phyloP scores from a whole-genome alignment of 495 filamentous ascomycete genomes.

The Antarctomyces pellizariae region DNA sequence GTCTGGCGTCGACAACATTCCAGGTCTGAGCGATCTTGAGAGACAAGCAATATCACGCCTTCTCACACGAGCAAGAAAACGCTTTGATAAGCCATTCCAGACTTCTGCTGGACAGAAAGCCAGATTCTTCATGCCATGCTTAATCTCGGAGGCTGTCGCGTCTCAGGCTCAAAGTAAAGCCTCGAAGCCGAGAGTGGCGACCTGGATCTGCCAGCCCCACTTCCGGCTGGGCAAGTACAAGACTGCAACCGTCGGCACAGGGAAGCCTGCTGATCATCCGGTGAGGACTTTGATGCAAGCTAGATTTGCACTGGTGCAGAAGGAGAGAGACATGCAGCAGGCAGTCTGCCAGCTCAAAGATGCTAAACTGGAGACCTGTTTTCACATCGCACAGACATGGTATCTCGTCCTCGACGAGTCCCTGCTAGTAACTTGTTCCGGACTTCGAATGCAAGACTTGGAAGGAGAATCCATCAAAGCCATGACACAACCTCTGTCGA shows the following conservation, averaged over 20 bases:
- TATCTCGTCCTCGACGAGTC: slow-evolving; percentile 16
- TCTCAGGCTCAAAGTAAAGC: slow-evolving; percentile 7
- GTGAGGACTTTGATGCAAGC: slow-evolving; percentile 17
- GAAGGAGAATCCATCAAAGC: no score
- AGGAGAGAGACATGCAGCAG: slow-evolving; percentile 18
- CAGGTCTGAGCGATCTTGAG: slow-evolving; percentile 9
- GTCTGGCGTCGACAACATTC: slow-evolving; percentile 9
- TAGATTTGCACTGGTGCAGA: slow-evolving; percentile 11
- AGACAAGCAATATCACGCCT: slow-evolving; percentile 10
- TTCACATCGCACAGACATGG: slow-evolving; percentile 19
- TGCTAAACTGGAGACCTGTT: slow-evolving; percentile 12
- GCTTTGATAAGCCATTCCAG: slow-evolving; percentile 12
- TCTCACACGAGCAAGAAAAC: slow-evolving; percentile 8
- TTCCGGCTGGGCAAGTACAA: slow-evolving; percentile 18
- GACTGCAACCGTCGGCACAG: slow-evolving; percentile 7
- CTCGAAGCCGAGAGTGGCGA: slow-evolving; percentile 9
- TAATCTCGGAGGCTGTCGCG: slow-evolving; percentile 10
- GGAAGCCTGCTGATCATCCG: slow-evolving; percentile 12
- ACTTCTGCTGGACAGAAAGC: slow-evolving; percentile 9
- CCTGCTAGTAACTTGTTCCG: no score
- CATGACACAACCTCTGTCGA: no score
- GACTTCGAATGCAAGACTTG: no score
- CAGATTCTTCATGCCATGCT: slow-evolving; percentile 13
- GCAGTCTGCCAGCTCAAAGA: slow-evolving; percentile 14
- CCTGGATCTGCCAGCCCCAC: slow-evolving; percentile 18